Conservation (phyloP, 768 basidiomycete genomes). For the Lactarius tabidus region DNA sequence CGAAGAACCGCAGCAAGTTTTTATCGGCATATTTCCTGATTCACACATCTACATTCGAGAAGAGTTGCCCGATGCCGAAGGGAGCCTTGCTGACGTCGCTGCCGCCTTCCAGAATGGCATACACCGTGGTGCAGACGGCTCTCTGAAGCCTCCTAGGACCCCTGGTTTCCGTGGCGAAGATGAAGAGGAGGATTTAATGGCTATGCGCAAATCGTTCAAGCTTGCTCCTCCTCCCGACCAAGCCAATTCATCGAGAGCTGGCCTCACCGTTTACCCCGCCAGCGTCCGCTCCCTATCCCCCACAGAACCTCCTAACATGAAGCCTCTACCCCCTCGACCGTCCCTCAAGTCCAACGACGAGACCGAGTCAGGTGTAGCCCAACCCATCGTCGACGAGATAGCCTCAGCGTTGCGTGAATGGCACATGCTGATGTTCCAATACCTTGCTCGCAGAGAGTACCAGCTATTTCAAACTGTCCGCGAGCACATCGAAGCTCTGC, state of each 20-base stretch:
- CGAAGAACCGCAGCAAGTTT: constrained; percentile 82
- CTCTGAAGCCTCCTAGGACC: constrained; percentile 38
- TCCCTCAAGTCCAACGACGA: constrained; percentile 95
- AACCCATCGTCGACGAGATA: constrained; percentile 96
- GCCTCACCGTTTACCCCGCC: constrained; percentile 66
- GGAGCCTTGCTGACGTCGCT: constrained; percentile 73
- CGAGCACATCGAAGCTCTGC: constrained; percentile 86
- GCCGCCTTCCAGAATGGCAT: constrained; percentile 44
- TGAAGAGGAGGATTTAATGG: constrained; percentile 51
- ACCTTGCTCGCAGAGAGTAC: constrained; percentile 87
- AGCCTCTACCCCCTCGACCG: constrained; percentile 84
- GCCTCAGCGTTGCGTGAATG: constrained; percentile 95
- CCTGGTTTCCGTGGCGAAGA: constrained; percentile 62
- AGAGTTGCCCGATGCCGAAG: constrained; percentile 83
- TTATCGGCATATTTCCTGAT: constrained; percentile 92
- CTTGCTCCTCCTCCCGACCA: constrained; percentile 73
- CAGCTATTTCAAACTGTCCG: constrained; percentile 80
- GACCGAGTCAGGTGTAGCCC: constrained; percentile 72
- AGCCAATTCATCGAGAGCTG: constrained; percentile 66
- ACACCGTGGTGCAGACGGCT: constrained; percentile 38
- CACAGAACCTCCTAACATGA: constrained; percentile 57
- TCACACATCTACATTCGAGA: constrained; percentile 86
- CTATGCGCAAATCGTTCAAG: constrained; percentile 59
- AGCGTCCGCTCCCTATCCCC: constrained; percentile 67
- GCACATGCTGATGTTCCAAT: constrained; percentile 88